These are phyloP conservation scores for Fusarium falciforme DNA, from an alignment of 2,329 filamentous ascomycete genomes.

Conservation along the genomic window DNA sequence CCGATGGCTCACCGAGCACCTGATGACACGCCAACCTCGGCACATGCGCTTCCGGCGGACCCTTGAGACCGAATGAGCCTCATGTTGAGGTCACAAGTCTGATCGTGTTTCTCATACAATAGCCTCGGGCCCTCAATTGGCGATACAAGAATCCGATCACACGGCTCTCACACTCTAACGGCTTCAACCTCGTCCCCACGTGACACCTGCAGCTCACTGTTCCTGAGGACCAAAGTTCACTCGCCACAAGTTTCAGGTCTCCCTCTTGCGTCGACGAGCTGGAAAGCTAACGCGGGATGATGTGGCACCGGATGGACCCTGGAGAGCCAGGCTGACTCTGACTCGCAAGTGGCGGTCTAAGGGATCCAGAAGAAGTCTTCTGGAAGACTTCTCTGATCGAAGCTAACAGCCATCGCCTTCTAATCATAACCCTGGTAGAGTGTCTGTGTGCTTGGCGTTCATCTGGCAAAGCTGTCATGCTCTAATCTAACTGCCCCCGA, in stretches of 20 bases:
- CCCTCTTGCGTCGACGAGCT: neutral
- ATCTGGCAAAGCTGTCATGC: neutral
- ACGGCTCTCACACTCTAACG: neutral
- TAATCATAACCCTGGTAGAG: neutral
- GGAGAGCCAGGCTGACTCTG: conserved; percentile 22
- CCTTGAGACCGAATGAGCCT: neutral
- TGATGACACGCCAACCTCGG: neutral
- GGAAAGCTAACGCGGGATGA: conserved; percentile 20
- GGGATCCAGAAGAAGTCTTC: conserved; percentile 10
- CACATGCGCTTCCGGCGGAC: neutral
- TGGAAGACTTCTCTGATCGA: conserved; percentile 17
- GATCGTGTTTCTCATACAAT: neutral
- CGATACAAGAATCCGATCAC: neutral
- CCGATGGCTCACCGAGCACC: neutral
- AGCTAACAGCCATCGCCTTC: neutral
- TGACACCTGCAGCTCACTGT: neutral
- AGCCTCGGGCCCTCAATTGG: neutral
- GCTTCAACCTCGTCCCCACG: neutral
- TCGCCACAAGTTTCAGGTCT: neutral
- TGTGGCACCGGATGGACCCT: conserved; percentile 18
- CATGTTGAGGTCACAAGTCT: neutral
- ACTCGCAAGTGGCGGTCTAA: conserved; percentile 23
- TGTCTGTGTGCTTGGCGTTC: neutral
- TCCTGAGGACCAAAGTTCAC: neutral
- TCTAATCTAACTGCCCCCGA: neutral